Percentiles rank a stretch among this genome's conserved stretches.
Evolutionary conservation across 768 basidiomycete species (phyloP).

Genomic region (Cubamyces sp.): DNA sequence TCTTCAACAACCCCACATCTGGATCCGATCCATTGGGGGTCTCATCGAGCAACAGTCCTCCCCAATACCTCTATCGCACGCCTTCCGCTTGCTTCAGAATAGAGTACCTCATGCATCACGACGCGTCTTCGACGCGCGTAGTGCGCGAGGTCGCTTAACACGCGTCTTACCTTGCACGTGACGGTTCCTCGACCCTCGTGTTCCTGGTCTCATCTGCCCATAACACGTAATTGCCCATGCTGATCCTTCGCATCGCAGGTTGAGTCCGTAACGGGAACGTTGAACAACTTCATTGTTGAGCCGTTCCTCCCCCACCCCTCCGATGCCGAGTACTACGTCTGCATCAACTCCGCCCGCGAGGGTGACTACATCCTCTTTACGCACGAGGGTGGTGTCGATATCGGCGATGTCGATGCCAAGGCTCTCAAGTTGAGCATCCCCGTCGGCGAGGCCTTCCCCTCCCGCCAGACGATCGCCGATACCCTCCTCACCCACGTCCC

Average conservation of each 20-base stretch:
- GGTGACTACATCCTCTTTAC: constrained; percentile 98
- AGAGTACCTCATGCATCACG: constrained; percentile 2
- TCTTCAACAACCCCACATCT: background rate
- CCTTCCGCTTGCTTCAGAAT: too few species aligned
- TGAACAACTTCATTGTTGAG: constrained; percentile 98
- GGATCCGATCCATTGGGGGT: constrained; percentile 5
- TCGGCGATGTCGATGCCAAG: constrained; percentile 98
- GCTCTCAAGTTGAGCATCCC: constrained; percentile 87
- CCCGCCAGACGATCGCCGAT: constrained; percentile 71
- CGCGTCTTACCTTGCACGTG: constrained; percentile 19
- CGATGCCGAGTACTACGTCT: constrained; percentile 96
- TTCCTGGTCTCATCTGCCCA: background rate
- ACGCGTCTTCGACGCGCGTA: constrained; percentile 17
- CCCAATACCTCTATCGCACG: too few species aligned
- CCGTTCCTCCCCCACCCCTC: constrained; percentile 97
- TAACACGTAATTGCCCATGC: constrained; percentile 7
- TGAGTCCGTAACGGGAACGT: constrained; percentile 90
- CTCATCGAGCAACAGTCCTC: background rate
- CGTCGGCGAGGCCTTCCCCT: constrained; percentile 79
- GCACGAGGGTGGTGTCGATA: constrained; percentile 97
- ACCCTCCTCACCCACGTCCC: constrained; percentile 85
- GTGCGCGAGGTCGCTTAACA: constrained; percentile 15
- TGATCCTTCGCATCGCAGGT: constrained; percentile 55
- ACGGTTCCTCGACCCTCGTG: background rate
- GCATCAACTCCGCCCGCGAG: constrained; percentile 93